A percentile compares a stretch with the other conserved stretches of the same genome.
These are phyloP conservation scores for Fagopyrum tataricum DNA, from an alignment of 148 eudicot species.

Conservation along the genomic window DNA sequence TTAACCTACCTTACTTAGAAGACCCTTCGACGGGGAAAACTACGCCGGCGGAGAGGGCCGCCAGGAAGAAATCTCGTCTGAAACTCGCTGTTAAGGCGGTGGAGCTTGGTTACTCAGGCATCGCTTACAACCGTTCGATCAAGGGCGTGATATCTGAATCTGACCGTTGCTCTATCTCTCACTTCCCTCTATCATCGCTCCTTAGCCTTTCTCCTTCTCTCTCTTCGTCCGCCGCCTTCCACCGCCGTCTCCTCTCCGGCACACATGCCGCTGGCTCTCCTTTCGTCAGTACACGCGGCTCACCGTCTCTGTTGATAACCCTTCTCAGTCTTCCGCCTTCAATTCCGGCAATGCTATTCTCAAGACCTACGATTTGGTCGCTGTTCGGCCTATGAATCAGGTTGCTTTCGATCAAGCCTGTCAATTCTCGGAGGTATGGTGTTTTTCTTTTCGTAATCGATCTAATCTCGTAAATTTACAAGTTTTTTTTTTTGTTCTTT, in stretches of 20 bases:
- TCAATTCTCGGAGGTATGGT: constrained; percentile 47
- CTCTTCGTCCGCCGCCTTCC: constrained; percentile 43
- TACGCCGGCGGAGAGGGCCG: constrained; percentile 23
- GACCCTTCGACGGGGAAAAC: constrained; percentile 24
- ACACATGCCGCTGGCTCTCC: constrained; percentile 21
- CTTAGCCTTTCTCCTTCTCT: constrained; percentile 37
- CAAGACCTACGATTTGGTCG: constrained; percentile 73
- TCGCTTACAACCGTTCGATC: constrained; percentile 69
- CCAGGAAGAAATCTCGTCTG: constrained; percentile 39
- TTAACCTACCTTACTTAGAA: constrained; percentile 72
- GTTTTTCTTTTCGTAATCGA: not conserved
- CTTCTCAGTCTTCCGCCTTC: constrained; percentile 51
- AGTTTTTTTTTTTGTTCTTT: not conserved
- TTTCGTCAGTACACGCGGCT: constrained; percentile 78
- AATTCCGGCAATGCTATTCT: constrained; percentile 72
- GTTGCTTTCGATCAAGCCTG: constrained; percentile 66
- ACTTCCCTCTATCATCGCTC: constrained; percentile 56
- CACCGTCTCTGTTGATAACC: constrained; percentile 51
- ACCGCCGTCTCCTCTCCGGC: constrained; percentile 40
- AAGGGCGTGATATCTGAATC: constrained; percentile 70
- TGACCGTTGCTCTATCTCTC: constrained; percentile 59
- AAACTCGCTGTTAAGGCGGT: constrained; percentile 47
- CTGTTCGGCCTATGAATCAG: constrained; percentile 76
- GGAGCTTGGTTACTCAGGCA: constrained; percentile 75
- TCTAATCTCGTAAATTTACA: not conserved